Evolutionary conservation across 805 yeast species (phyloP), one percentile per base, ranked within the genome.

Genomic region (Metschnikowia corniflorae): DNA sequence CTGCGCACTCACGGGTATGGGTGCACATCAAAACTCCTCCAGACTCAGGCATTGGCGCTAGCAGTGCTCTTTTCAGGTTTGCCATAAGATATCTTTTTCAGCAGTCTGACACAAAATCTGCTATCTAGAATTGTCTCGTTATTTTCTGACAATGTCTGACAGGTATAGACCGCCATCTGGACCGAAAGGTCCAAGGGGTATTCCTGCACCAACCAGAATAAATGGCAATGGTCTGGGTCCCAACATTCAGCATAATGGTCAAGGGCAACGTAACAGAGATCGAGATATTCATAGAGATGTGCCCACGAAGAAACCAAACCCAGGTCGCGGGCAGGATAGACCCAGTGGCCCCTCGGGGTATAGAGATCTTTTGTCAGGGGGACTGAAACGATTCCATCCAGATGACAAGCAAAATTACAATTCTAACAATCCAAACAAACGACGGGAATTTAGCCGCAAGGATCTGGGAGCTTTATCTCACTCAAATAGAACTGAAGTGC

Each of bases 161-260:
- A 40, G 48, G 26, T 47, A 47, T 28, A 42, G 51, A 28, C 53
- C 53, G 15, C 53, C 53, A 6, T 14, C 49, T 3, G 53, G 50
- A 17, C 53, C 53, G 5, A 49, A 43, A 33, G 48, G 50, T 17
- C 38, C 43, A 8, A 32, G 50, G 22, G 41, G 41, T n/a, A 39
- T 45, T 19, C 46, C 43, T 17, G 32, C 43, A 15, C 21, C 26
- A 26, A 17, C 38, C 14, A 34, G 40, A 31, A 39, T 28, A 29
- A 39, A 33, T 23, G 35, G 40, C 42, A 37, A 39, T 18, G 39
- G 46, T 15, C 16, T 47, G 10, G 28, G n/a, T n/a, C n/a, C n/a
- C n/a, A n/a, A n/a, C n/a, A n/a, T n/a, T n/a, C n/a, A n/a, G n/a
- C n/a, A n/a, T n/a, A n/a, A n/a, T n/a, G n/a, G n/a, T n/a, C n/a